Percentiles rank a stretch among this genome's conserved stretches.
These are phyloP conservation scores for Trichoderma cornu-damae DNA, from an alignment of 2,329 filamentous ascomycete species.

Conservation along the genomic window DNA sequence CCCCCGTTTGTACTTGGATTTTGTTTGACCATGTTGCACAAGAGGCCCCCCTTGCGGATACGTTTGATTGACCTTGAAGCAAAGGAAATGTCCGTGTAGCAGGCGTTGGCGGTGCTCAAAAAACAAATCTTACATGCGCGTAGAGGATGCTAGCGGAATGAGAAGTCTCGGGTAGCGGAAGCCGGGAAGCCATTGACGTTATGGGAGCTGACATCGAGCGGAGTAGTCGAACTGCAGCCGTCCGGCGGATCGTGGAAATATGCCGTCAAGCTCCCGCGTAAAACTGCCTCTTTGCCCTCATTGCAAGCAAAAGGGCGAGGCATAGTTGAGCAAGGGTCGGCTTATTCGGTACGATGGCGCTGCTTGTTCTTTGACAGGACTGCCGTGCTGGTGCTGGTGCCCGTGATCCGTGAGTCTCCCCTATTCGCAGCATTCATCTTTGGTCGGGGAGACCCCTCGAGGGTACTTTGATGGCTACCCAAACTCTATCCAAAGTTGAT, in stretches of 20 bases:
- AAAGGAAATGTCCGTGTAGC: not conserved
- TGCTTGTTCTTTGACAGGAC: not conserved
- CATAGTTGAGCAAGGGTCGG: not conserved
- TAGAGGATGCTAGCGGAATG: not conserved
- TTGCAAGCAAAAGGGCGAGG: too few relatives aligned
- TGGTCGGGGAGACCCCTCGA: not conserved
- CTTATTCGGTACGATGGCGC: not conserved
- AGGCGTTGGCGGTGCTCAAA: not conserved
- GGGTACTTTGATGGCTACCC: not conserved
- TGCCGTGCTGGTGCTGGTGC: not conserved
- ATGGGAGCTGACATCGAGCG: too few relatives aligned
- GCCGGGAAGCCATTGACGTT: not conserved
- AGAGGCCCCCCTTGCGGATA: too few relatives aligned
- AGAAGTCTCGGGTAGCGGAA: not conserved
- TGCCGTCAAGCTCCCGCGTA: not conserved
- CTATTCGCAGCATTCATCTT: not conserved
- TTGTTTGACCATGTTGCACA: not conserved
- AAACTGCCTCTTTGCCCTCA: conserved; percentile 9
- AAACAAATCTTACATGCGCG: not conserved
- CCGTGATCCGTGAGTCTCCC: not conserved
- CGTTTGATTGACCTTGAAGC: not conserved
- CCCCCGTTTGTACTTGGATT: not conserved
- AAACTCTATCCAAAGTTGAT: too few relatives aligned
- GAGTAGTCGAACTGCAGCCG: not conserved
- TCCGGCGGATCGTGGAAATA: not conserved